Evolutionary conservation across 2,329 filamentous ascomycete genomes (phyloP), one percentile per base, ranked within the genome.

Genomic region (Aspergillus quadrilineatus): DNA sequence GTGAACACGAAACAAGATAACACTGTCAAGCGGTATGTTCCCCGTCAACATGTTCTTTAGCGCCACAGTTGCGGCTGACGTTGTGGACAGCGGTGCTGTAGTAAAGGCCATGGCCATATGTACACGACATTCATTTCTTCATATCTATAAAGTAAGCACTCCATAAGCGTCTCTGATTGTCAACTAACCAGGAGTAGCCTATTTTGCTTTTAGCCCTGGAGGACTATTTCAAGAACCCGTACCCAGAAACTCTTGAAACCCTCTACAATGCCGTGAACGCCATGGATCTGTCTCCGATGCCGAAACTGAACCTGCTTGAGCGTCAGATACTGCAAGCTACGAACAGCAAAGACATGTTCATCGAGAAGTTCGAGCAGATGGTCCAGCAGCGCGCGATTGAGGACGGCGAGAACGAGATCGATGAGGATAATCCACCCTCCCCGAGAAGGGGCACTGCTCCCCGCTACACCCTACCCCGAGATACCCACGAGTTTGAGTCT

Each of bases 91-190:
- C 82, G 94, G 94, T 57, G 94, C 94, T 17, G 83, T 97, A 49
- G 93, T 97, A 57, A 97, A 97, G 73, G 91, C 94, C 42, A 99
- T 99, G 94, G 94, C 94, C 30, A 97, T 99, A 65, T 99, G 94
- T 79, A 99, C 94, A 6, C 83, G 94, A 43, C 94, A 99, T 79
- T 92, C 94, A 3, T 99, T 99, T 75, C 78, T 99, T 64, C 94
- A 99, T 75, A 99, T 99, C 62, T 99, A 99, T 79, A 99, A 99
- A 83, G 89, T 89, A 72, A 63, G 79, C 57, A 28, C 12, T 15
- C 6, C n/a, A 47, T 34, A 12, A 17, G 6, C 22, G 4, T 4
- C 14, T n/a, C 14, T 43, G 44, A 22, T 37, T 10, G 37, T 14
- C 30, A 47, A 39, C 58, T 60, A 55, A 55, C 52, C 64, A 54